Evolutionary conservation across 306 rosid species (phyloP).

Genomic region (Lupinus albus): DNA sequence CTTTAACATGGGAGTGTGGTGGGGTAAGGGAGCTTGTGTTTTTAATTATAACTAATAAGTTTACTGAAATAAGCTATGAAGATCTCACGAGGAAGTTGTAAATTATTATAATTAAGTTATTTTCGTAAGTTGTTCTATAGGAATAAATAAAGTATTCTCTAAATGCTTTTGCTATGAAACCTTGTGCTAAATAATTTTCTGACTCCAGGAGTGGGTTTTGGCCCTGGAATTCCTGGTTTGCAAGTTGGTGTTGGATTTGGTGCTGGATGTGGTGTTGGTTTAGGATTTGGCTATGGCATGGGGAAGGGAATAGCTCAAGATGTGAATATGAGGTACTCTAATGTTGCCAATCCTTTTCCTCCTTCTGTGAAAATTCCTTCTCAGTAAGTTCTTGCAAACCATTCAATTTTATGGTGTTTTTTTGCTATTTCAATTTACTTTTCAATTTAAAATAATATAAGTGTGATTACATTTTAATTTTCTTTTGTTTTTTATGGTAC

Average conservation of each 20-base stretch:
- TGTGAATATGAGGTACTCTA: conserved; percentile 63
- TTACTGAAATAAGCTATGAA: too few relatives aligned
- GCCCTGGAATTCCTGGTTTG: conserved; percentile 91
- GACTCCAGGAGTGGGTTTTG: conserved; percentile 76
- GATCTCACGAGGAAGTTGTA: too few relatives aligned
- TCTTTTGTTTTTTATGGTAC: too few relatives aligned
- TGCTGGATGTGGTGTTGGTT: conserved; percentile 87
- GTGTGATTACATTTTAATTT: too few relatives aligned
- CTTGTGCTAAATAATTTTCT: conserved; percentile 17
- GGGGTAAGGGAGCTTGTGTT: too few relatives aligned
- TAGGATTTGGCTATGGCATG: conserved; percentile 88
- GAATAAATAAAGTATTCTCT: not conserved
- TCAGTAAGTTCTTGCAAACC: conserved; percentile 48
- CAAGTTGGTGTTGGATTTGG: conserved; percentile 84
- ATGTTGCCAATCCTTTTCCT: conserved; percentile 58
- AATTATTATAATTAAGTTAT: too few relatives aligned
- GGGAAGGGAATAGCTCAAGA: conserved; percentile 87
- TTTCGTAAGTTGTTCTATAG: too few relatives aligned
- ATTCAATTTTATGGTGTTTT: not conserved
- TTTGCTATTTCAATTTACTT: conserved; percentile 17
- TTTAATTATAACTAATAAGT: too few relatives aligned
- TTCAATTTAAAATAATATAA: conserved; percentile 21
- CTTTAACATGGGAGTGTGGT: too few relatives aligned
- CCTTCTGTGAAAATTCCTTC: conserved; percentile 46
- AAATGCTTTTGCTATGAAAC: conserved; percentile 11